Percentiles rank a stretch among this genome's conserved stretches.
Evolutionary conservation across 1,139 yeast genomes (phyloP).

Genomic region (Pichia sp.): DNA sequence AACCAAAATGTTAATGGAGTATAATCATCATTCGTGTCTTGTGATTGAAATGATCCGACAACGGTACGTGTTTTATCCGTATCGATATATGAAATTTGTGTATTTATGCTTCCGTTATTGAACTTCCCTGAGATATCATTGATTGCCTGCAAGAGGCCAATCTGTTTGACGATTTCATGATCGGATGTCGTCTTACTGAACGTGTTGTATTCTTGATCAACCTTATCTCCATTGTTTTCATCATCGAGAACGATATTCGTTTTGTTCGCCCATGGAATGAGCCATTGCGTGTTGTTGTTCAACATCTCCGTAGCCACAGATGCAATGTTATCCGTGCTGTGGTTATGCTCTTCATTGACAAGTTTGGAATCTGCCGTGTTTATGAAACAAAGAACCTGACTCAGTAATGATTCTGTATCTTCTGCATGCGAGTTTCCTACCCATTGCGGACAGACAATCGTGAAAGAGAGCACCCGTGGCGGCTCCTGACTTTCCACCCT

Average conservation of each 20-base stretch:
- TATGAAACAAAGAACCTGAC: slow-evolving; percentile 15
- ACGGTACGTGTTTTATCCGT: slow-evolving; percentile 31
- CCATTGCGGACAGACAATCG: slow-evolving; percentile 14
- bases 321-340: too few relatives aligned
- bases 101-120: neutral
- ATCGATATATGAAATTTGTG: slow-evolving; percentile 23
- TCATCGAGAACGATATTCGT: neutral
- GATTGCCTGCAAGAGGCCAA: slow-evolving; percentile 32
- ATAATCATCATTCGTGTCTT: slow-evolving; percentile 11
- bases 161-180: slow-evolving; percentile 26
- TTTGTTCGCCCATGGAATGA: neutral
- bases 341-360: too few relatives aligned
- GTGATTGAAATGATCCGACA: slow-evolving; percentile 20
- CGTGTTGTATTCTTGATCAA: neutral
- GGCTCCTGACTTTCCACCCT: slow-evolving; percentile 5
- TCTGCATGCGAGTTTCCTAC: slow-evolving; percentile 1
- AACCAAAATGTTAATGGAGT: slow-evolving; percentile 21
- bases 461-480: slow-evolving; percentile 7
- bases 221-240: neutral
- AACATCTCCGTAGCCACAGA: too few relatives aligned
- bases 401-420: slow-evolving; percentile 11
- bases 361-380: too few relatives aligned
- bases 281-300: neutral
- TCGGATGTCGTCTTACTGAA: slow-evolving; percentile 11
- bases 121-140: slow-evolving; percentile 27